A percentile compares a stretch with the other conserved stretches of the same genome.
Evolutionary conservation across 2,329 filamentous ascomycete species (phyloP).

Genomic region (Dactylellina leptospora): DNA sequence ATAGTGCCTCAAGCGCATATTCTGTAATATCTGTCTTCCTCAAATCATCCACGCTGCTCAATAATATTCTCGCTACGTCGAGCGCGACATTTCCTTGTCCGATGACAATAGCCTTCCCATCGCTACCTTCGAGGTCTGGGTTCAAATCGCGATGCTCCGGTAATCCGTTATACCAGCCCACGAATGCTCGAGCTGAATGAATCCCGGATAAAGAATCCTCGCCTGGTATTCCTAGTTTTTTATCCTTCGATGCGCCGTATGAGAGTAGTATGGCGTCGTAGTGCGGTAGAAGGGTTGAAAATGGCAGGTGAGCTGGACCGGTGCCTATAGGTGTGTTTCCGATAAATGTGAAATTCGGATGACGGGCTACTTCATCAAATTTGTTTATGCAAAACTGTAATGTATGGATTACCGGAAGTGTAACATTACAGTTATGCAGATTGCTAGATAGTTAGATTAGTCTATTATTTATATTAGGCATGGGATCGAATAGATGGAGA

Average conservation of each 20-base stretch:
- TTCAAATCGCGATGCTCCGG: slow-evolving; percentile 78
- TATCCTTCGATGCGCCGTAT: slow-evolving; percentile 89
- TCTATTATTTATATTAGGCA: slow-evolving; percentile 14
- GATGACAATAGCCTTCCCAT: slow-evolving; percentile 85
- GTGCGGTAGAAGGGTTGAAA: slow-evolving; percentile 75
- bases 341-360: slow-evolving; percentile 84
- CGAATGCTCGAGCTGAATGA: slow-evolving; percentile 88
- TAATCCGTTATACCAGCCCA: slow-evolving; percentile 98
- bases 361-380: slow-evolving; percentile 85
- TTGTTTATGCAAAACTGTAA: slow-evolving; percentile 89
- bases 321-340: slow-evolving; percentile 85
- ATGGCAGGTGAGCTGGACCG: slow-evolving; percentile 66
- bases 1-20: slow-evolving; percentile 77
- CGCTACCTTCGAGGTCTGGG: slow-evolving; percentile 73
- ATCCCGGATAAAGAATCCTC: slow-evolving; percentile 77
- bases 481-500: background rate
- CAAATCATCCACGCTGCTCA: slow-evolving; percentile 77
- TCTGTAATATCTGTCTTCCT: slow-evolving; percentile 88
- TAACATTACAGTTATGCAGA: background rate
- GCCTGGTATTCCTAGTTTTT: slow-evolving; percentile 78
- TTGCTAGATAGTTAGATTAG: slow-evolving; percentile 39
- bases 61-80: slow-evolving; percentile 87
- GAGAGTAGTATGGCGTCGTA: slow-evolving; percentile 93
- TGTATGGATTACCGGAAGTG: background rate
- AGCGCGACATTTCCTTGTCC: slow-evolving; percentile 96